phyloP scores from a whole-genome alignment of 2,329 filamentous ascomycete genomes.

The Cordyceps pruinosa region DNA sequence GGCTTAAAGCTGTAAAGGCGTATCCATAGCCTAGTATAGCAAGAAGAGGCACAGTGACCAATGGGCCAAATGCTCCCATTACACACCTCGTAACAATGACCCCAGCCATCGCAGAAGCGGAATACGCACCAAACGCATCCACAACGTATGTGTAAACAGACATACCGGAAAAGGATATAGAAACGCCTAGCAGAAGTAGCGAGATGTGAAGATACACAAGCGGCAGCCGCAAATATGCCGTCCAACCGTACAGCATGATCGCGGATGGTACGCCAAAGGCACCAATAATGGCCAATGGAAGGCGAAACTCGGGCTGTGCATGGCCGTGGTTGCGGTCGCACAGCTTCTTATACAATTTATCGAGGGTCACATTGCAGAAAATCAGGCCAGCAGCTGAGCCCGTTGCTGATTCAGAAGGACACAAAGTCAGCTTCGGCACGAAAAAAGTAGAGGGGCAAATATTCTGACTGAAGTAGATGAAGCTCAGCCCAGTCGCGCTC shows the following conservation, averaged over 20 bases:
- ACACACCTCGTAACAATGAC: constrained; percentile 32
- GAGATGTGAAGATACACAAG: not conserved
- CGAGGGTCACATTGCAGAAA: constrained; percentile 43
- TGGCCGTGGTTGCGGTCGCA: constrained; percentile 31
- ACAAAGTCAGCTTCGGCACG: not conserved
- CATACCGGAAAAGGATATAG: not conserved
- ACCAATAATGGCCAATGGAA: constrained; percentile 43
- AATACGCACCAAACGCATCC: constrained; percentile 1
- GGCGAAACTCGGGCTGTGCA: constrained; percentile 45
- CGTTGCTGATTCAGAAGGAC: constrained; percentile 27
- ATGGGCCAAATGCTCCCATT: constrained; percentile 49
- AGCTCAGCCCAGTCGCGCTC: constrained; percentile 42
- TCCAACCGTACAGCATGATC: constrained; percentile 5
- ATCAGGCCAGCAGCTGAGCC: constrained; percentile 41
- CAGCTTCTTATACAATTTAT: constrained; percentile 46
- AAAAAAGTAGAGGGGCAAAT: no score
- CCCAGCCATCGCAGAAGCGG: constrained; percentile 7
- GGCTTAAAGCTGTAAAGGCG: constrained; percentile 41
- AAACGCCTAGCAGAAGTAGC: not conserved
- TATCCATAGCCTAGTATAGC: constrained; percentile 44
- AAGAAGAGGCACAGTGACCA: constrained; percentile 41
- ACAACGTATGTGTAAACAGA: constrained; percentile 7
- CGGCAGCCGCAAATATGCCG: not conserved
- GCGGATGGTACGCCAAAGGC: not conserved
- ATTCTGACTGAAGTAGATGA: constrained; percentile 19